Conservation (phyloP, 345 rosid genomes). For the Eucalyptus virginea region DNA sequence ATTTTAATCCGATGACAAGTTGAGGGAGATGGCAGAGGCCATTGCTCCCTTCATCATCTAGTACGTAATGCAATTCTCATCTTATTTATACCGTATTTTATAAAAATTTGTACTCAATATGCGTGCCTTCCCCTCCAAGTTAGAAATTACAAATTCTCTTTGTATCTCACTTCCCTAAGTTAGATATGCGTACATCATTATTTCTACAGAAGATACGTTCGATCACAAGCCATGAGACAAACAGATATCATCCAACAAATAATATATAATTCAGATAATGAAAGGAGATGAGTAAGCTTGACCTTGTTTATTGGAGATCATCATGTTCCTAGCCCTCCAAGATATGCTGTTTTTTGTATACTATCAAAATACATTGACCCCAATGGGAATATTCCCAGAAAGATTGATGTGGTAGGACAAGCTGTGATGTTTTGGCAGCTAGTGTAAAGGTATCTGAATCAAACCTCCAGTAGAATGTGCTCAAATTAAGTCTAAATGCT, state of each 20-base stretch:
- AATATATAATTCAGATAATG: not conserved
- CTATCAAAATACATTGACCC: not conserved
- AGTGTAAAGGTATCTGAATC: not conserved
- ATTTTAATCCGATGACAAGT: not conserved
- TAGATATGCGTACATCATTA: not conserved
- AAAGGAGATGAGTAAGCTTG: not conserved
- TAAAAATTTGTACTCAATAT: accelerated
- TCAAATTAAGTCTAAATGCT: not conserved
- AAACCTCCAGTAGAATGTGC: not conserved
- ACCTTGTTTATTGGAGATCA: not conserved
- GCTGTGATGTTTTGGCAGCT: not conserved
- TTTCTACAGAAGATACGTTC: not conserved
- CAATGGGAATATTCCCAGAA: not conserved
- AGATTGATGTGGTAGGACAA: not conserved
- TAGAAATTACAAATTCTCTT: not conserved
- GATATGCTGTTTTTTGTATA: not conserved
- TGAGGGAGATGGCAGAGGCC: not conserved
- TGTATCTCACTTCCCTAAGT: not conserved
- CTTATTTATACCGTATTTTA: not conserved
- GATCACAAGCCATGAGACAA: not conserved
- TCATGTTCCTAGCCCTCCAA: not conserved
- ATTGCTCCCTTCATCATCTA: not conserved
- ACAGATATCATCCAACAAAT: not conserved
- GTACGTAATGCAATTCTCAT: not conserved
- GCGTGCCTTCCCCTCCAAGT: not conserved